These are phyloP conservation scores for Eurotiales sp. DNA, from an alignment of 2,329 filamentous ascomycete species.

Conservation along the genomic window DNA sequence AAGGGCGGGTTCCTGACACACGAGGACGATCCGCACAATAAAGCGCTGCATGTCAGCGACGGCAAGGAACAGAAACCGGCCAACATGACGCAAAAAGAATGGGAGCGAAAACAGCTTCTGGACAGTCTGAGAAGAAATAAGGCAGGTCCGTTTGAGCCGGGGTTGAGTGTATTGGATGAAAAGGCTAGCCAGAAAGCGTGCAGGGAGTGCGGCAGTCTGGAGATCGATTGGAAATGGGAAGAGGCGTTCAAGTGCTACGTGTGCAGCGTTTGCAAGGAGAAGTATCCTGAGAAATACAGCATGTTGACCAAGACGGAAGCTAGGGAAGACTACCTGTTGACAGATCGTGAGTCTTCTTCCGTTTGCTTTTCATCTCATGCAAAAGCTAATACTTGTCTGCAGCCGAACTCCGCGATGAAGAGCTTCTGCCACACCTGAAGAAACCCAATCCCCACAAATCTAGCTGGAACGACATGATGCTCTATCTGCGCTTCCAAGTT, in stretches of 20 bases:
- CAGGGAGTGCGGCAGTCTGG: constrained; percentile 73
- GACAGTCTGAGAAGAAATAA: constrained; percentile 68
- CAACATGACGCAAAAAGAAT: constrained; percentile 85
- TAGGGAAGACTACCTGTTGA: constrained; percentile 89
- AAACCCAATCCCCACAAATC: constrained; percentile 93
- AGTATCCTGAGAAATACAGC: constrained; percentile 85
- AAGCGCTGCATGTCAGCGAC: constrained; percentile 60
- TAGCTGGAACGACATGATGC: constrained; percentile 98
- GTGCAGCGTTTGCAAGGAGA: constrained; percentile 84
- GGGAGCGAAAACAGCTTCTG: constrained; percentile 79
- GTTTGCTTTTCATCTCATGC: too few relatives aligned
- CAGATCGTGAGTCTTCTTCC: constrained; percentile 80
- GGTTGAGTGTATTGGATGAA: constrained; percentile 69
- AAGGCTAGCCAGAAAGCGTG: constrained; percentile 68
- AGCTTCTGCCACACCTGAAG: constrained; percentile 80
- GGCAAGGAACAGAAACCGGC: constrained; percentile 67
- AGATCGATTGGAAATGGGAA: constrained; percentile 95
- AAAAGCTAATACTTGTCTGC: too few relatives aligned
- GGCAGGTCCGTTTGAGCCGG: constrained; percentile 81
- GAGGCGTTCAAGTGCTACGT: constrained; percentile 74
- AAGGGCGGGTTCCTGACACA: constrained; percentile 92
- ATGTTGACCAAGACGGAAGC: constrained; percentile 96
- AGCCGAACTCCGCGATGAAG: constrained; percentile 87
- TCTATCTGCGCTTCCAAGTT: constrained; percentile 89
- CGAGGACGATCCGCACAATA: constrained; percentile 88